Evolutionary conservation across 352 stramenopile genomes (phyloP), one percentile per base, ranked within the genome.

Genomic region (Globisporangium nagaii): DNA sequence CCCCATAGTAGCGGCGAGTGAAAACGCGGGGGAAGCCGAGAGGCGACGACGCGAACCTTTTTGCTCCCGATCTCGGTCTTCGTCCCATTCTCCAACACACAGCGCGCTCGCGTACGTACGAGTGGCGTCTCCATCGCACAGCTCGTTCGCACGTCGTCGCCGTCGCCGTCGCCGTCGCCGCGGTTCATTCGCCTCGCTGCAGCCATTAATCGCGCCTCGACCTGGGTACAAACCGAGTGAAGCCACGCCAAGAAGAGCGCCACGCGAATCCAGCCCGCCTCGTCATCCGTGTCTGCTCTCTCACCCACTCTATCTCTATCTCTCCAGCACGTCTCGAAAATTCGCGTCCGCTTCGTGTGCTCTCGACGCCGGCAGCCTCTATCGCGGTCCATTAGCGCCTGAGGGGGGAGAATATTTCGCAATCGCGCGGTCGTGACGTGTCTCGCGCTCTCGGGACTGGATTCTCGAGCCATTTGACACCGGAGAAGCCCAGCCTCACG

Each of bases 1-100:
- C 27, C 2, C 10, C 36, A 56, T 56, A 56, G 24, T 56, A 22
- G 35, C 35, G 46, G 25, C 37, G 35, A 56, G 49, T 53, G 20
- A 53, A 47, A 28, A 31, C 20, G 41, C 41, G 20, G 13, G 24
- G 19, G 22, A 31, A 31, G 11, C 20, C 41, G n/a, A 3, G 19
- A 27, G 27, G 20, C 36, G 17, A 24, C 36, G 36, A 24, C n/a
- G n/a, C 37, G 10, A 27, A 11, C 19, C 37, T 43, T 35, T 15
- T 49, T 25, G n/a, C 45, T 7, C 20, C 3, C 30, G n/a, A 10
- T 32, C n/a, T 31, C 17, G 10, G 15, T 40, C n/a, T 50, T 35
- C 43, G 2, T 22, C 43, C 17, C 24, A 19, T 19, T 24, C 4
- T 24, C n/a, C 24, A 12, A 25, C n/a, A n/a, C n/a, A n/a, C n/a